Conservation (phyloP, 176 grass and related monocot genomes). For the Urochloa ruziziensis region DNA sequence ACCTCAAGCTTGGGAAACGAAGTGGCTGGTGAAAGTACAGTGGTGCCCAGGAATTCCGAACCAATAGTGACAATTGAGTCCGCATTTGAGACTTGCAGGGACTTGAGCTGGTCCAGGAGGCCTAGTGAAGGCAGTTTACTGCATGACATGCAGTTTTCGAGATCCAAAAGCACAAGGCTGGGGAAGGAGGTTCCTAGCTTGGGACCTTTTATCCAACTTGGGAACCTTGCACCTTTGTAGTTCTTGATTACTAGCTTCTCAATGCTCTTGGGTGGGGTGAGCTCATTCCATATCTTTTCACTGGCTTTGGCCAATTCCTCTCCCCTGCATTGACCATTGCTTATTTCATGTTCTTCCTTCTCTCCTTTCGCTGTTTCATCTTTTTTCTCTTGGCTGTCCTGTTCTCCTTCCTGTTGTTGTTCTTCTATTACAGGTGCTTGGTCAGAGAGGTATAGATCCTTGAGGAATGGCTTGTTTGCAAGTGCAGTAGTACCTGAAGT, state of each 20-base stretch:
- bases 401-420: constrained; percentile 21
- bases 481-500: constrained; percentile 51
- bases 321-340: neutral
- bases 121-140: constrained; percentile 62
- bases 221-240: constrained; percentile 60
- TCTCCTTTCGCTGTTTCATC: constrained; percentile 30
- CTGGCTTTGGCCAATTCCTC: constrained; percentile 47
- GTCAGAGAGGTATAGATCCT: constrained; percentile 61
- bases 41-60: constrained; percentile 57
- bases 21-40: constrained; percentile 33
- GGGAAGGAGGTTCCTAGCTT: constrained; percentile 60
- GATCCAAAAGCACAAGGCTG: constrained; percentile 49
- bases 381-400: constrained; percentile 17
- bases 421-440: constrained; percentile 24
- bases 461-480: constrained; percentile 63
- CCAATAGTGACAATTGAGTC: constrained; percentile 59
- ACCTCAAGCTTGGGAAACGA: constrained; percentile 70
- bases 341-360: constrained; percentile 28
- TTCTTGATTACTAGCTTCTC: constrained; percentile 64
- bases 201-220: constrained; percentile 58
- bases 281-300: constrained; percentile 74
- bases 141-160: constrained; percentile 57
- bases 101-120: constrained; percentile 63
- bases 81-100: constrained; percentile 56
- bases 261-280: constrained; percentile 53